These are phyloP conservation scores for Mycena floridula DNA, from an alignment of 768 basidiomycete species.

Conservation along the genomic window DNA sequence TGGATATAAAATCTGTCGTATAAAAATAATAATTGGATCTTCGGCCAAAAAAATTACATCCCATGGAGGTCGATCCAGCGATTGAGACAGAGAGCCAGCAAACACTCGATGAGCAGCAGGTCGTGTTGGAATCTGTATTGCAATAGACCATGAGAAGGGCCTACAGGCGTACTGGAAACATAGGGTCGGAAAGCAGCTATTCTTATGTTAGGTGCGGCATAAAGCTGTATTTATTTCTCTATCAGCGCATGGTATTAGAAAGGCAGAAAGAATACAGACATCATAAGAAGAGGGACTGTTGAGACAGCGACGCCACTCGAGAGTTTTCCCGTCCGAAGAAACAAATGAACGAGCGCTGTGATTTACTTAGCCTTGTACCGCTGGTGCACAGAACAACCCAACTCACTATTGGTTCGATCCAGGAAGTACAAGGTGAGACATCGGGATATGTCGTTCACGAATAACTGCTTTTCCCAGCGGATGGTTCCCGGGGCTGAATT, in stretches of 20 bases:
- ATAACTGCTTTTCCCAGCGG: constrained; percentile 54
- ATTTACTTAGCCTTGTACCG: constrained; percentile 12
- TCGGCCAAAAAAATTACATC: constrained; percentile 19
- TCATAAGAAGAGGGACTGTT: constrained; percentile 52
- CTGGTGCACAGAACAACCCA: constrained; percentile 9
- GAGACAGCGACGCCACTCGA: constrained; percentile 58
- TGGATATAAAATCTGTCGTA: too few relatives aligned
- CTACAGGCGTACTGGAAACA: constrained; percentile 48
- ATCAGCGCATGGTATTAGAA: constrained; percentile 3
- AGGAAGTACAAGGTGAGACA: constrained; percentile 55
- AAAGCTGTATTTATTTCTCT: constrained; percentile 42
- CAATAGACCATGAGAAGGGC: constrained; percentile 57
- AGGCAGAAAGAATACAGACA: constrained; percentile 30
- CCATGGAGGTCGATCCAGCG: constrained; percentile 66
- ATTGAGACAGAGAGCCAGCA: constrained; percentile 65
- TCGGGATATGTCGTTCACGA: constrained; percentile 47
- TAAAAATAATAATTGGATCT: too few relatives aligned
- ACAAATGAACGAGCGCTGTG: constrained; percentile 55
- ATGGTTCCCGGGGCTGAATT: constrained; percentile 49
- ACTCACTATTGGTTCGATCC: constrained; percentile 46
- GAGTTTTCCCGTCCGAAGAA: constrained; percentile 48
- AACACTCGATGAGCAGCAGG: constrained; percentile 51
- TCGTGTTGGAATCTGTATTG: constrained; percentile 60
- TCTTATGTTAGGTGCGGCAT: constrained; percentile 37
- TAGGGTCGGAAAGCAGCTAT: constrained; percentile 58